These are phyloP conservation scores for Aphanomyces stellatus DNA, from an alignment of 352 stramenopile genomes.

Conservation along the genomic window DNA sequence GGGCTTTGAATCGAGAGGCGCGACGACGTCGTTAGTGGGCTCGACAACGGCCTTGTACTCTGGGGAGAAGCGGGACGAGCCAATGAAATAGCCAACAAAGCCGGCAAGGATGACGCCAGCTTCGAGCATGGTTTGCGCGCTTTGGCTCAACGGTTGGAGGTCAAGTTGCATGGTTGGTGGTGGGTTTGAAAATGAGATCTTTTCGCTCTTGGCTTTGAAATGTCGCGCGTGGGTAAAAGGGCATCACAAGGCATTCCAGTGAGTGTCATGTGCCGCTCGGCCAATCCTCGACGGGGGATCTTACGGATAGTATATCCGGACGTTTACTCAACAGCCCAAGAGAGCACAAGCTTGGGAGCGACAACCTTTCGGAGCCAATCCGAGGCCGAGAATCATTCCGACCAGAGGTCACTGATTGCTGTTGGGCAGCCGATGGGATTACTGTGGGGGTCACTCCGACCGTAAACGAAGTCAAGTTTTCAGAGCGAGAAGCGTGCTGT, in stretches of 20 bases:
- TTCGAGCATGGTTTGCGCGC: neutral
- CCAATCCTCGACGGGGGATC: neutral
- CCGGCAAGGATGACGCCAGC: constrained; percentile 4
- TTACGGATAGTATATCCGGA: neutral
- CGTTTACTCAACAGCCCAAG: neutral
- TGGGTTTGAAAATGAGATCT: neutral
- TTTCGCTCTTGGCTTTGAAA: neutral
- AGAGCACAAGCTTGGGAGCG: neutral
- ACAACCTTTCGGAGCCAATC: neutral
- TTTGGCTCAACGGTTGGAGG: neutral
- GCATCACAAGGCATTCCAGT: neutral
- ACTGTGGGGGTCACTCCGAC: too few relatives aligned
- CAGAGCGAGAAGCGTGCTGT: too few relatives aligned
- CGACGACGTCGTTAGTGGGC: neutral
- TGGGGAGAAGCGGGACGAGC: neutral
- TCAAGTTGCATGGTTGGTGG: constrained; percentile 1
- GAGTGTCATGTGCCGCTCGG: neutral
- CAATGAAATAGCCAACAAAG: neutral
- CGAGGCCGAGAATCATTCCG: neutral
- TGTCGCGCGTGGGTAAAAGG: neutral
- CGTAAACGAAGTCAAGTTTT: too few relatives aligned
- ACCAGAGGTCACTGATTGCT: neutral
- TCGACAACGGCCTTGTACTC: too few relatives aligned
- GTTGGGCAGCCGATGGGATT: too few relatives aligned
- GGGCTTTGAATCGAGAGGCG: neutral